Evolutionary conservation across 139 green algal species (phyloP).

Genomic region (Auxenochlorella protothecoides): DNA sequence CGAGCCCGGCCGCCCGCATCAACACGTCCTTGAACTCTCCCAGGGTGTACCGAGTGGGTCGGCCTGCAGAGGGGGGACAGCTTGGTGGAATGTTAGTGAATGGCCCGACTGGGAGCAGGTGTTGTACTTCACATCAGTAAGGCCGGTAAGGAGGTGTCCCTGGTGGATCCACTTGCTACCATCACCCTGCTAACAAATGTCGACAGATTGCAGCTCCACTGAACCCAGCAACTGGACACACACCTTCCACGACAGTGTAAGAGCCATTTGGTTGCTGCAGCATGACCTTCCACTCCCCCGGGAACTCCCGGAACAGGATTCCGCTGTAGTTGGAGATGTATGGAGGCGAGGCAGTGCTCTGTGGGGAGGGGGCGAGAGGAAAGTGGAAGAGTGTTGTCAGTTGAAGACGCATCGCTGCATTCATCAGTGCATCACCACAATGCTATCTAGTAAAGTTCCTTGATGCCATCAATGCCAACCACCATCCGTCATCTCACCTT

Average conservation of each 20-base stretch:
- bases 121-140: no score
- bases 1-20: conserved; percentile 70
- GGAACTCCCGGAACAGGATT: conserved; percentile 80
- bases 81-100: neutral
- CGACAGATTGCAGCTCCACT: no score
- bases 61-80: neutral
- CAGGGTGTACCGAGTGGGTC: conserved; percentile 57
- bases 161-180: no score
- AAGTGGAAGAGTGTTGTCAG: no score
- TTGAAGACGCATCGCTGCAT: no score
- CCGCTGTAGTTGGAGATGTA: conserved; percentile 89
- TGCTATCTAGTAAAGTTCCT: no score
- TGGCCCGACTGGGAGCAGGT: no score
- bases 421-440: no score
- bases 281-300: conserved; percentile 89
- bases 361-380: neutral
- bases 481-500: conserved; percentile 24
- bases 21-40: conserved; percentile 73
- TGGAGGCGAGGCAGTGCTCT: conserved; percentile 23
- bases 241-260: conserved; percentile 73
- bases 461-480: no score
- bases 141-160: no score
- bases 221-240: neutral
- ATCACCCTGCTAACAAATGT: no score
- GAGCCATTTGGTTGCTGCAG: conserved; percentile 70